Conservation (phyloP, 2,329 filamentous ascomycete genomes). For the Leptographium flavum region DNA sequence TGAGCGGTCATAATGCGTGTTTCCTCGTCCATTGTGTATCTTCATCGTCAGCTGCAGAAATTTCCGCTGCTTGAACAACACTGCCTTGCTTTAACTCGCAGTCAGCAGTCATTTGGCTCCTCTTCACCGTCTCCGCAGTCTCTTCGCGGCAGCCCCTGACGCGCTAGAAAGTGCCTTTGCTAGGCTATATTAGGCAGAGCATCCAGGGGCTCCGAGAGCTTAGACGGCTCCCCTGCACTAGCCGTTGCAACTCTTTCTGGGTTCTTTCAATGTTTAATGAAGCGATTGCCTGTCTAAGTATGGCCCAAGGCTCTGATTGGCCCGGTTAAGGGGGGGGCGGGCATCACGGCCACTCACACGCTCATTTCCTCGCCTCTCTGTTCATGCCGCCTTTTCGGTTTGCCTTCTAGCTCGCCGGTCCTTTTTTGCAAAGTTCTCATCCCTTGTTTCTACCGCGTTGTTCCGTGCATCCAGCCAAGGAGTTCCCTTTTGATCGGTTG, state of each 20-base stretch:
- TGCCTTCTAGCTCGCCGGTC: neutral
- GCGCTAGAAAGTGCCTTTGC: neutral
- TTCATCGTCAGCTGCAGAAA: neutral
- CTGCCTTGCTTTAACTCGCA: neutral
- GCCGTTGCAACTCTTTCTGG: neutral
- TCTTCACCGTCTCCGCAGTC: too few species aligned
- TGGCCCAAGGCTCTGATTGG: neutral
- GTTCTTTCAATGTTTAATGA: constrained; percentile 1
- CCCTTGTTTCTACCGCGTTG: neutral
- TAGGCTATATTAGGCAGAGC: neutral
- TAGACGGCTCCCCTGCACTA: constrained; percentile 1
- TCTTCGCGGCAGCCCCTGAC: neutral
- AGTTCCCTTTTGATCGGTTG: neutral
- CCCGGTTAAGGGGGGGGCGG: neutral
- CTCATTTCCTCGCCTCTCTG: neutral
- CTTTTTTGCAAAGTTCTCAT: neutral
- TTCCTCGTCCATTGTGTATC: too few species aligned
- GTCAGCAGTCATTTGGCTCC: too few species aligned
- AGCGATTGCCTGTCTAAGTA: neutral
- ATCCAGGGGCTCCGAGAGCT: neutral
- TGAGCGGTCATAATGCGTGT: too few species aligned
- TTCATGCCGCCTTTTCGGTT: neutral
- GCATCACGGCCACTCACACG: neutral
- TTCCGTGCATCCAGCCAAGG: neutral
- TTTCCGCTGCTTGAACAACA: too few species aligned